These are phyloP conservation scores for Penicillium brasilianum DNA, from an alignment of 2,329 filamentous ascomycete species.

Conservation along the genomic window DNA sequence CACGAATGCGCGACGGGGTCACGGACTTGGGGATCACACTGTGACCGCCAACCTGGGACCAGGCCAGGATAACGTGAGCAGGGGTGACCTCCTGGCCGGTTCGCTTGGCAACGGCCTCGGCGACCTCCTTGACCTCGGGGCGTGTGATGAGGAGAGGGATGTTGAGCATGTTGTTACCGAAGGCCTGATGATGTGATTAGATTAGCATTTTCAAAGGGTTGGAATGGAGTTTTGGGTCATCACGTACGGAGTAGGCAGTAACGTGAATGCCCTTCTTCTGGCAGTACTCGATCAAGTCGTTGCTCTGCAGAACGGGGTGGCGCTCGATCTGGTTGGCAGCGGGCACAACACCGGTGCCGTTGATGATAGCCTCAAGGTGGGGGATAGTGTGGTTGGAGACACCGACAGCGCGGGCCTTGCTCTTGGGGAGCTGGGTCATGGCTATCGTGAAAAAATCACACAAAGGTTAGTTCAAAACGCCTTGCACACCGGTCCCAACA, in stretches of 20 bases:
- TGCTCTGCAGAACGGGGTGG: conserved; percentile 70
- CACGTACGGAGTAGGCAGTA: conserved; percentile 64
- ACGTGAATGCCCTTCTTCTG: conserved; percentile 63
- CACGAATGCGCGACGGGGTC: conserved; percentile 48
- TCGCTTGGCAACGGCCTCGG: conserved; percentile 58
- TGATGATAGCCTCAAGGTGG: conserved; percentile 60
- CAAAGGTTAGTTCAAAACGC: background rate
- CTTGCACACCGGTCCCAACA: no score
- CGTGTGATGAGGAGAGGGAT: conserved; percentile 68
- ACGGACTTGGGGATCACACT: conserved; percentile 52
- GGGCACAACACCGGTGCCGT: conserved; percentile 61
- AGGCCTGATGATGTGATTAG: conserved; percentile 42
- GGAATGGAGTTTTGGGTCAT: background rate
- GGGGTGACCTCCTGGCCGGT: conserved; percentile 41
- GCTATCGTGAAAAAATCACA: conserved; percentile 32
- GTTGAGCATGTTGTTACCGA: conserved; percentile 64
- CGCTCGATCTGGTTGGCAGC: conserved; percentile 73
- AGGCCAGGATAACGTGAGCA: conserved; percentile 48
- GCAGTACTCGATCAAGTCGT: conserved; percentile 62
- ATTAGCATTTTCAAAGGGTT: conserved; percentile 14
- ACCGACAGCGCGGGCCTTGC: conserved; percentile 48
- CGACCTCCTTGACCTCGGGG: conserved; percentile 66
- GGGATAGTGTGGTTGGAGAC: conserved; percentile 50
- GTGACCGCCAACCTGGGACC: conserved; percentile 48
- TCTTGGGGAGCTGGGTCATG: conserved; percentile 50